Percentiles rank a stretch among this genome's conserved stretches.
These are phyloP conservation scores for Saraca asoca DNA, from an alignment of 331 rosid species.

Conservation along the genomic window DNA sequence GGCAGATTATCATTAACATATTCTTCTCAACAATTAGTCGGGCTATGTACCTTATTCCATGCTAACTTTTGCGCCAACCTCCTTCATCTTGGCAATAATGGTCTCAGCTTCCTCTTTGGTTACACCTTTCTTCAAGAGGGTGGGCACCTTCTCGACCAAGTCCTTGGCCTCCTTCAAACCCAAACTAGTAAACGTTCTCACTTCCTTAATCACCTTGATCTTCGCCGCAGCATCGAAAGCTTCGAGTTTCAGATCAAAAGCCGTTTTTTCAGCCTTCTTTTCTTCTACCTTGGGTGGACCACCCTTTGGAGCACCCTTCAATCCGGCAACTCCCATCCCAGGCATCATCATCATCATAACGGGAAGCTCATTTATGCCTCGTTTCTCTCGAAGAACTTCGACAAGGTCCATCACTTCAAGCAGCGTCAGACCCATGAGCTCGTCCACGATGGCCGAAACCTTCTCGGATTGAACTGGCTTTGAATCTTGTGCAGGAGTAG, in stretches of 20 bases:
- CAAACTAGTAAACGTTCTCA: conserved; percentile 70
- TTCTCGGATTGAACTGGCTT: conserved; percentile 39
- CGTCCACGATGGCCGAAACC: conserved; percentile 53
- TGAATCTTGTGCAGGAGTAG: conserved; percentile 38
- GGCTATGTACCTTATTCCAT: conserved; percentile 66
- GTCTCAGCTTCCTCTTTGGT: conserved; percentile 76
- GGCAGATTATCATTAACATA: not conserved
- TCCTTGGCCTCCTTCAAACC: conserved; percentile 94
- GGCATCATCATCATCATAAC: conserved; percentile 70
- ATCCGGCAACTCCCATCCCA: conserved; percentile 60
- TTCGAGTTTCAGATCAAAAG: conserved; percentile 74
- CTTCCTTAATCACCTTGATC: conserved; percentile 84
- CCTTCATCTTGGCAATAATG: conserved; percentile 73
- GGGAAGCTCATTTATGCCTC: conserved; percentile 63
- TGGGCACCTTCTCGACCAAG: conserved; percentile 78
- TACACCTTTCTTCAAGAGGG: conserved; percentile 77
- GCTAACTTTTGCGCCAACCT: conserved; percentile 67
- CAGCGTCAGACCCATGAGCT: conserved; percentile 56
- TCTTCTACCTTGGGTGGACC: conserved; percentile 44
- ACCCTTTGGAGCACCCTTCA: conserved; percentile 47
- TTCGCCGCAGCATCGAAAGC: conserved; percentile 65
- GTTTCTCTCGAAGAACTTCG: conserved; percentile 59
- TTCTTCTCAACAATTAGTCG: not conserved
- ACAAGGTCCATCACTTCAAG: conserved; percentile 68
- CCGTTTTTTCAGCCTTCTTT: conserved; percentile 64